Percentiles rank a stretch among this genome's conserved stretches.
Evolutionary conservation across 148 eudicot genomes (phyloP).

Genomic region (Arbutus unedo): DNA sequence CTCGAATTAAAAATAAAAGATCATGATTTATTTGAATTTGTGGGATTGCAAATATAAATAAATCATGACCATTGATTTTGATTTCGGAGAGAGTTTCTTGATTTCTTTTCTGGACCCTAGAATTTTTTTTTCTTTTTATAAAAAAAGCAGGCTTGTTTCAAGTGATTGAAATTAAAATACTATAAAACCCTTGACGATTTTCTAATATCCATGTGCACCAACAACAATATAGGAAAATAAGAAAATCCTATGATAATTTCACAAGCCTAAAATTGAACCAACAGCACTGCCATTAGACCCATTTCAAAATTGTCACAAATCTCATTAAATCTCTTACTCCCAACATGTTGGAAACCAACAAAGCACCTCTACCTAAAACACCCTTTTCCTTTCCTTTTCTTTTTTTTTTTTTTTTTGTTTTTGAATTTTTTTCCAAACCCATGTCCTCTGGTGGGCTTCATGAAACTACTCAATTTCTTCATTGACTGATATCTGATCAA

Average conservation of each 20-base stretch:
- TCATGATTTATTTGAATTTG: too few species aligned
- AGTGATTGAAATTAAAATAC: neutral
- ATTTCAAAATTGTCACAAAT: slow-evolving; percentile 11
- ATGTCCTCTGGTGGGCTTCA: neutral
- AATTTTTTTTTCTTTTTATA: too few species aligned
- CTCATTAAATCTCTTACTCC: neutral
- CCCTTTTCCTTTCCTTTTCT: neutral
- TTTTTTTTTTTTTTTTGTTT: too few species aligned
- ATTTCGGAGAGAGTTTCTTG: too few species aligned
- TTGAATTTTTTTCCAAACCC: neutral
- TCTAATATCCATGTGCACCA: neutral
- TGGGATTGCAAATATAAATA: too few species aligned
- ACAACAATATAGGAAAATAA: neutral
- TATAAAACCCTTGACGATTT: neutral
- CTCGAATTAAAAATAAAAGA: too few species aligned
- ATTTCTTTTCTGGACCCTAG: too few species aligned
- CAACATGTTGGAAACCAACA: neutral
- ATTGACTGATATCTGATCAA: neutral
- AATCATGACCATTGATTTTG: too few species aligned
- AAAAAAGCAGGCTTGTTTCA: neutral
- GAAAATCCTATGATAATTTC: neutral
- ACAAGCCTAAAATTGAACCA: neutral
- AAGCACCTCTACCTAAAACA: neutral
- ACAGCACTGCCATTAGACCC: neutral
- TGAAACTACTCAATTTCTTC: neutral